Base-by-base conservation (phyloP, 345 rosid species). In the Chamaenerion angustifolium region DNA sequence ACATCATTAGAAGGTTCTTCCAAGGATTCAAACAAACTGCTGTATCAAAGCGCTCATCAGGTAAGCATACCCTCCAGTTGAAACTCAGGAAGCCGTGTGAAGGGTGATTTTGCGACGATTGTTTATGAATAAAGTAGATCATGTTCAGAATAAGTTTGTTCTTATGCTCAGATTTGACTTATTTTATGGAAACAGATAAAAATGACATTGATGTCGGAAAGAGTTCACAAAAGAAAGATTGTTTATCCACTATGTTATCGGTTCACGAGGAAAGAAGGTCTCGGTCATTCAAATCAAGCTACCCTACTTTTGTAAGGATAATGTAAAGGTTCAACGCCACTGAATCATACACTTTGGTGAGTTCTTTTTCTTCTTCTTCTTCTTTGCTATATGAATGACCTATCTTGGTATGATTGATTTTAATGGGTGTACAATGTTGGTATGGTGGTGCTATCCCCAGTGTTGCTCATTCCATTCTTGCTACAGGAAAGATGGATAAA, bases 281-380 rank as follows among this genome's bases (percentile, higher is more conserved):
- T 51, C 59, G 55, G 45, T 70, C 80, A 48, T 72, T 80, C 68
- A 54, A 62, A 42, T 76, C 83, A 8, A 48, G 46, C 48, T 75
- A 64, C 56, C 87, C 87, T 25, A 65, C 58, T 53, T 80, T 80
- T 70, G 80, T 71, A 50, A 63, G 78, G 55, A 68, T 74, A 51
- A 80, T 76, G 87, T 76, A 58, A 61, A 71, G 74, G 67, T 76
- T 80, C 73, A 80, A 76, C 45, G 31, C 71, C 63, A 69, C 80
- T 60, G 87, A 83, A 51, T 80, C 83, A 13, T 76, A 70, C 59
- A 76, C 87, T 25, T 60, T 76, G 65, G 79, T 76, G 46, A 68
- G 78, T n/a, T n/a, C n/a, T n/a, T n/a, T n/a, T n/a, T n/a, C n/a
- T n/a, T n/a, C n/a, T n/a, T n/a, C n/a, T n/a, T n/a, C n/a, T n/a